A percentile compares a stretch with the other conserved stretches of the same genome.
Conservation (phyloP, 2,329 filamentous ascomycete genomes). For the Fusarium pseudograminearum region DNA sequence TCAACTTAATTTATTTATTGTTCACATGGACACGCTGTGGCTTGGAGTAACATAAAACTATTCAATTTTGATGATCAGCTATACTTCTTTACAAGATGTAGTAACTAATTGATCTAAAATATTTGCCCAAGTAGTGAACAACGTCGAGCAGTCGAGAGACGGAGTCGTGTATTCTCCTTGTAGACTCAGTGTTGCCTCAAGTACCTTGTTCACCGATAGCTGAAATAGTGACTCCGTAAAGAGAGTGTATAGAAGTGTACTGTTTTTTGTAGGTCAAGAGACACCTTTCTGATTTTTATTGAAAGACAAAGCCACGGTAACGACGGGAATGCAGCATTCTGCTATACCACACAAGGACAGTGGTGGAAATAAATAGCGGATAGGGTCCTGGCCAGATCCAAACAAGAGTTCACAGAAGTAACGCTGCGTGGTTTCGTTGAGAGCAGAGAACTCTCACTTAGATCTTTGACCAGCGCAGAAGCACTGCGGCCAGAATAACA, state of each 20-base stretch:
- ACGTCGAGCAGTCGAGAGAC: neutral
- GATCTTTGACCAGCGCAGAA: constrained; percentile 46
- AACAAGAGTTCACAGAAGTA: constrained; percentile 17
- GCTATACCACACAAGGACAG: constrained; percentile 4
- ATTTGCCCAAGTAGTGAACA: neutral
- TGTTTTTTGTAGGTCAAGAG: neutral
- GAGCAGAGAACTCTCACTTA: constrained; percentile 5
- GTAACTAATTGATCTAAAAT: neutral
- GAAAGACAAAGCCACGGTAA: constrained; percentile 6
- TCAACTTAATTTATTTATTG: neutral
- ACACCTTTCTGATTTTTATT: neutral
- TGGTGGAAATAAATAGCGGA: neutral
- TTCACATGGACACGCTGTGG: neutral
- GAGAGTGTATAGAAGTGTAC: constrained; percentile 10
- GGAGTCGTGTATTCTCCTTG: neutral
- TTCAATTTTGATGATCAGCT: neutral
- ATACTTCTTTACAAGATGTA: neutral
- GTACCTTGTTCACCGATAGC: neutral
- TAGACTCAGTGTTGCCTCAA: neutral
- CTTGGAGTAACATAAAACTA: neutral
- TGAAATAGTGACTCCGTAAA: neutral
- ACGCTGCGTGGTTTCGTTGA: neutral
- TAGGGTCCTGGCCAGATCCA: neutral
- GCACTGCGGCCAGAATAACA: constrained; percentile 62
- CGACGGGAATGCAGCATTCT: constrained; percentile 28